Evolutionary conservation across 2,329 filamentous ascomycete genomes (phyloP), one percentile per base, ranked within the genome.

Genomic region (Cladosporium sp.): DNA sequence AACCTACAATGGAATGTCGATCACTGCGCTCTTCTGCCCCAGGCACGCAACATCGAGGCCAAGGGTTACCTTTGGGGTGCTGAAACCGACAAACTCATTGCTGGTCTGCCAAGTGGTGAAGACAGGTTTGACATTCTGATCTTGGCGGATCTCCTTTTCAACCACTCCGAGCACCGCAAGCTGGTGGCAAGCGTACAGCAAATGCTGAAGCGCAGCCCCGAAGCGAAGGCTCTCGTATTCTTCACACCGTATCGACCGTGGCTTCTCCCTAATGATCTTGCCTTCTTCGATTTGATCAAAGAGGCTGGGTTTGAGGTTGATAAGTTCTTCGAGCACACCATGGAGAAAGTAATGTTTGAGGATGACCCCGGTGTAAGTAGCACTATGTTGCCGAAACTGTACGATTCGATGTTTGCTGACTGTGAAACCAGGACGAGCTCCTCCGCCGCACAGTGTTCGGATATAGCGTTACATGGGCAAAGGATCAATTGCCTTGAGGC

Each of bases 171-270:
- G 80, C 94, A 97, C 74, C 82, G 79, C 1, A 92, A 91, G 73
- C 83, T 97, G 67, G 82, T 96, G 69, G 84, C 85, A 69, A 92
- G 90, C 4, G 86, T 97, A 67, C 81, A 85, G 72, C 76, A 85
- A 73, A 91, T 90, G 18, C 78, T 97, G 72, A 85, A 84, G 71
- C 82, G 80, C 67, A 77, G 80, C 3, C 72, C 76, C 3, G 80
- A 81, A 1, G 86, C 89, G 58, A 84, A 84, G 63, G 92, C 93
- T 2, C 86, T 93, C 72, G 93, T 97, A 8, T 96, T 97, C 78
- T 98, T 97, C 80, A 96, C 93, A 0, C 93, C 92, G 23, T 97
- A 98, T 79, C 85, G 95, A 68, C 93, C 94, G 1, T 97, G 93
- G 93, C 82, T 97, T 74, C 83, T 91, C 72, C 85, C 93, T 68